These are phyloP conservation scores for Eucommia ulmoides DNA, from an alignment of 257 asterid genomes.

Conservation along the genomic window DNA sequence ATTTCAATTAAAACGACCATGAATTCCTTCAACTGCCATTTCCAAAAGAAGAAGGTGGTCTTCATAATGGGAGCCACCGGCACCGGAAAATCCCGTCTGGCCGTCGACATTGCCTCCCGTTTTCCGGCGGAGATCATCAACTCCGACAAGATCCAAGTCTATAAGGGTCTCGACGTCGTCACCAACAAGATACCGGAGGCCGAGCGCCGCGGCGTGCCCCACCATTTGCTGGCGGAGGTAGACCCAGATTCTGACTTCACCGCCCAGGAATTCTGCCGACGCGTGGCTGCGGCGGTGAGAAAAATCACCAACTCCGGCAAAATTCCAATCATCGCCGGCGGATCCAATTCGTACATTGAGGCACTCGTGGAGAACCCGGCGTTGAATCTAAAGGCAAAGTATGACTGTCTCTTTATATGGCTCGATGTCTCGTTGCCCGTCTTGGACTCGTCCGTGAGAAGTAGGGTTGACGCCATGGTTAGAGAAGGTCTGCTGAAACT, in stretches of 20 bases:
- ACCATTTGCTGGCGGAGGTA: constrained; percentile 46
- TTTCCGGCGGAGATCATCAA: constrained; percentile 63
- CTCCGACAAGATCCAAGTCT: constrained; percentile 74
- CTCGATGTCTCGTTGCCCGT: constrained; percentile 42
- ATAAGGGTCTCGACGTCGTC: constrained; percentile 37
- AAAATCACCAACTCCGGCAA: constrained; percentile 26
- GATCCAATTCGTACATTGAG: constrained; percentile 59
- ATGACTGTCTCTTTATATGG: constrained; percentile 57
- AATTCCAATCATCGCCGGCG: constrained; percentile 75
- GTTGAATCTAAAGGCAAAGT: constrained; percentile 27
- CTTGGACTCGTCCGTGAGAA: constrained; percentile 36
- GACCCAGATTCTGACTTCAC: constrained; percentile 44
- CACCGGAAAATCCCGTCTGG: constrained; percentile 71
- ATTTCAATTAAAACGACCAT: no score
- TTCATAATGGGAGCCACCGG: constrained; percentile 78
- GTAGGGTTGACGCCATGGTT: constrained; percentile 65
- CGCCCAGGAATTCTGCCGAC: constrained; percentile 43
- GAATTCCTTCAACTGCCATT: constrained; percentile 30
- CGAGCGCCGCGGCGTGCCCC: constrained; percentile 52
- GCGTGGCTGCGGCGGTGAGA: constrained; percentile 32
- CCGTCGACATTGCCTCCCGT: constrained; percentile 58
- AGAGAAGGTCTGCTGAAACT: constrained; percentile 33
- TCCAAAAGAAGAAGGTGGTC: constrained; percentile 60
- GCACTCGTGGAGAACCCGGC: constrained; percentile 38
- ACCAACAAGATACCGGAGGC: constrained; percentile 57